phyloP scores from a whole-genome alignment of 2,329 filamentous ascomycete species.

The Xylaria multiplex region DNA sequence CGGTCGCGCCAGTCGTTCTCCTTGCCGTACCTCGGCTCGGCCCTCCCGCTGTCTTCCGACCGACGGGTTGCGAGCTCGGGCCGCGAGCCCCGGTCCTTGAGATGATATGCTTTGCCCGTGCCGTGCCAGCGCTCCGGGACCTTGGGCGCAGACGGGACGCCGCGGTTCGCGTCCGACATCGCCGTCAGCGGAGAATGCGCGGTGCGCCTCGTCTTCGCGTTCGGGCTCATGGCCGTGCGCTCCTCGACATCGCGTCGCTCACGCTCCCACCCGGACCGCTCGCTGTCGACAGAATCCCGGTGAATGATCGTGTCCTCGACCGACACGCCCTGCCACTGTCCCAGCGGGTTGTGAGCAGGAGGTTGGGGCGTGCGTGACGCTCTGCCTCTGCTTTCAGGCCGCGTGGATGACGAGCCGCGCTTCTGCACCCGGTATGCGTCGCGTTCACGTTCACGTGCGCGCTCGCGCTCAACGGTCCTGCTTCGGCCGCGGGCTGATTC shows the following conservation, averaged over 20 bases:
- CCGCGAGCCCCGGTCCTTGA: conserved; percentile 34
- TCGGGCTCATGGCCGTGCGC: conserved; percentile 5
- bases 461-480: conserved; percentile 11
- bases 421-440: conserved; percentile 2
- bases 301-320: conserved; percentile 33
- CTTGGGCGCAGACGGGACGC: conserved; percentile 57
- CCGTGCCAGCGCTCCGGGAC: conserved; percentile 56
- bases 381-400: neutral
- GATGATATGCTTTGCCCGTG: conserved; percentile 33
- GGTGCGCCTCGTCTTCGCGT: neutral
- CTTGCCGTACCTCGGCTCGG: conserved; percentile 11
- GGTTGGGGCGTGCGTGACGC: neutral
- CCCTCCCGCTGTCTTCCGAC: conserved; percentile 33
- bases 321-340: conserved; percentile 32
- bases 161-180: conserved; percentile 58
- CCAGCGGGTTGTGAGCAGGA: conserved; percentile 7
- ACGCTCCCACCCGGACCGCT: conserved; percentile 3
- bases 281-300: conserved; percentile 22
- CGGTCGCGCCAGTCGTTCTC: conserved; percentile 8
- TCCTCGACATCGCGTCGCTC: conserved; percentile 2
- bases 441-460: conserved; percentile 16
- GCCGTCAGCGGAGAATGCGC: conserved; percentile 49
- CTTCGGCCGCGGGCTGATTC: conserved; percentile 22
- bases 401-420: conserved; percentile 17
- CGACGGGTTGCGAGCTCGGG: conserved; percentile 12